Percentiles rank a stretch among this genome's conserved stretches.
Evolutionary conservation across 2,329 filamentous ascomycete genomes (phyloP).

Genomic region (Colletotrichum higginsianum): DNA sequence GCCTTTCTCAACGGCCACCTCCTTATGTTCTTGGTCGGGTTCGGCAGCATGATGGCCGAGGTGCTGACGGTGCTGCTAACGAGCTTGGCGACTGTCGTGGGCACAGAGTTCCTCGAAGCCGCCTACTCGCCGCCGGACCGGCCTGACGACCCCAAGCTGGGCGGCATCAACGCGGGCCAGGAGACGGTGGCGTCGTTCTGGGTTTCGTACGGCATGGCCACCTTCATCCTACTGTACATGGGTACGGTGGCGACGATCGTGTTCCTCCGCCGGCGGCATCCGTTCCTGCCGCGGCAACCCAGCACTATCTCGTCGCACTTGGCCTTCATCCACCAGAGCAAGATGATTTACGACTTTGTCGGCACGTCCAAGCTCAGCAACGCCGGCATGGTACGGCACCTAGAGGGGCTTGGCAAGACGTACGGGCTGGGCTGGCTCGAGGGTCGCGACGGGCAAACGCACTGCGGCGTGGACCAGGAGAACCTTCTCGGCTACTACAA

Average conservation of each 20-base stretch:
- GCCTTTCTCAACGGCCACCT: slow-evolving; percentile 76
- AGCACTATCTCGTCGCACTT: slow-evolving; percentile 84
- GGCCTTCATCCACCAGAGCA: slow-evolving; percentile 84
- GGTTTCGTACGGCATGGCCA: slow-evolving; percentile 73
- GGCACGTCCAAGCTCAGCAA: slow-evolving; percentile 76
- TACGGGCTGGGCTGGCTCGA: slow-evolving; percentile 85
- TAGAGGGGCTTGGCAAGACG: slow-evolving; percentile 73
- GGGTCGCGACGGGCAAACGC: slow-evolving; percentile 79
- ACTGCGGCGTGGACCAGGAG: slow-evolving; percentile 85
- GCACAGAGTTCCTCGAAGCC: slow-evolving; percentile 69
- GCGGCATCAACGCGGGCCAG: slow-evolving; percentile 65
- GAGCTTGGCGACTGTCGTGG: slow-evolving; percentile 75
- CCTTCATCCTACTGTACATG: slow-evolving; percentile 78
- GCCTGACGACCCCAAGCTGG: slow-evolving; percentile 33
- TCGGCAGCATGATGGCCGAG: slow-evolving; percentile 81
- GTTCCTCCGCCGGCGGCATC: slow-evolving; percentile 73
- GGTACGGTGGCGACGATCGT: slow-evolving; percentile 71
- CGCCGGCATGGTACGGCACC: slow-evolving; percentile 71
- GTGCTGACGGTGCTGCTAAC: slow-evolving; percentile 79
- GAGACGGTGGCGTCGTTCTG: slow-evolving; percentile 77
- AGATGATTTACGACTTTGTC: slow-evolving; percentile 84
- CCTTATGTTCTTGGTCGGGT: slow-evolving; percentile 77
- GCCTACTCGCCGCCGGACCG: slow-evolving; percentile 40
- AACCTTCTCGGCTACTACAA: slow-evolving; percentile 76
- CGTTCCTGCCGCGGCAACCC: slow-evolving; percentile 83